phyloP scores from a whole-genome alignment of 192 early-diverging fungal species.

The Coemansia asiatica region DNA sequence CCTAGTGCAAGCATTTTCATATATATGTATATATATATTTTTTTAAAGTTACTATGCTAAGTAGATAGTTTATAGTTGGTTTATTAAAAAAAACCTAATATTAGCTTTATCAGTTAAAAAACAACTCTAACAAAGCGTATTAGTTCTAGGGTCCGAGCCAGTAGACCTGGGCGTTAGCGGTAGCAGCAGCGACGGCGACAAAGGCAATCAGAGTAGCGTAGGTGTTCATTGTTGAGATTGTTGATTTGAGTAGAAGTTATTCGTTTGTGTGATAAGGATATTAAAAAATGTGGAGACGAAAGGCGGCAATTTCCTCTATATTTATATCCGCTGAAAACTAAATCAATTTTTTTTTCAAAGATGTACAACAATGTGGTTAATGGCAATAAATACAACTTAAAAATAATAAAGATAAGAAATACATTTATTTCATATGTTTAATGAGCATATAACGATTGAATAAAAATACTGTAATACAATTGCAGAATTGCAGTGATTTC shows the following conservation, averaged over 20 bases:
- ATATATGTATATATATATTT: too few relatives aligned
- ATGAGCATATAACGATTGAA: neutral
- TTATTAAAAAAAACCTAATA: too few relatives aligned
- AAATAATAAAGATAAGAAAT: too few relatives aligned
- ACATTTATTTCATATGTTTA: too few relatives aligned
- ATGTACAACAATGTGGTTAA: too few relatives aligned
- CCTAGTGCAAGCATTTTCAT: too few relatives aligned
- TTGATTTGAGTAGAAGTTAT: neutral
- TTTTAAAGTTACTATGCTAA: too few relatives aligned
- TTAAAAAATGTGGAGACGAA: neutral
- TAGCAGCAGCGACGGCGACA: slow-evolving; percentile 10
- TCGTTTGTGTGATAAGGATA: neutral
- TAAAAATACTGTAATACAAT: neutral
- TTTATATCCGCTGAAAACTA: neutral
- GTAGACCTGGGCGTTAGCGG: slow-evolving; percentile 20
- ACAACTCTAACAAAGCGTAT: neutral
- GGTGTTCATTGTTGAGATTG: slow-evolving; percentile 17
- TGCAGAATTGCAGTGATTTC: neutral
- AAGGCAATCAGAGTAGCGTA: slow-evolving; percentile 21
- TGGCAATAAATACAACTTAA: too few relatives aligned
- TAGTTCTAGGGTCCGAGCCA: slow-evolving; percentile 24
- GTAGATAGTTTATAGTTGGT: too few relatives aligned
- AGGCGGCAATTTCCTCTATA: neutral
- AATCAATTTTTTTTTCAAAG: neutral
- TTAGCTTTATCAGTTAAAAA: neutral